Evolutionary conservation across 306 rosid species (phyloP).

Genomic region (Mucuna pruriens): DNA sequence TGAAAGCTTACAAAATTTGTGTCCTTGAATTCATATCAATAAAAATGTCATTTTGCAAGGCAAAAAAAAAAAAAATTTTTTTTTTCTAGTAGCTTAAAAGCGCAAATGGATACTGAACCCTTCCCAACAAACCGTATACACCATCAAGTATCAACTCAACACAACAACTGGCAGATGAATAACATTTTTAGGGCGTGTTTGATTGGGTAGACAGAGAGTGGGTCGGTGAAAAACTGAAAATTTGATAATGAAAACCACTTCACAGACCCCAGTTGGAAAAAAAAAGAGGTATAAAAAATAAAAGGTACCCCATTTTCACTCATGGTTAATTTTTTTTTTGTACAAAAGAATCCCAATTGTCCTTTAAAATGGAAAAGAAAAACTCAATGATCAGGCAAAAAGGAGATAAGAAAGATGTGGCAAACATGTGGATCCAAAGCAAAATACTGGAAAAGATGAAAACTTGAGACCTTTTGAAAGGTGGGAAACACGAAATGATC

Average conservation of each 20-base stretch:
- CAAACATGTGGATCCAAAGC: conserved; percentile 17
- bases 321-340: neutral
- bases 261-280: neutral
- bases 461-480: neutral
- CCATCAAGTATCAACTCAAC: neutral
- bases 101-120: neutral
- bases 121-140: conserved; percentile 3
- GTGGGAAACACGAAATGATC: neutral
- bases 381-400: neutral
- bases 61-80: too few relatives aligned
- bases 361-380: neutral
- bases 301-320: neutral
- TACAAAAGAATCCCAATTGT: neutral
- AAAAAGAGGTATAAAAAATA: neutral
- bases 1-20: too few relatives aligned
- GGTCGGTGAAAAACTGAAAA: neutral
- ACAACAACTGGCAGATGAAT: neutral
- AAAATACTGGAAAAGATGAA: neutral
- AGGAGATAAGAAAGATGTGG: neutral
- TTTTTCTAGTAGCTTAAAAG: too few relatives aligned
- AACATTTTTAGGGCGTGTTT: neutral
- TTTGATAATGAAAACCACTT: neutral
- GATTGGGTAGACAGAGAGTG: neutral
- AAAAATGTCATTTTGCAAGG: too few relatives aligned
- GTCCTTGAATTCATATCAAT: too few relatives aligned